A percentile compares a stretch with the other conserved stretches of the same genome.
phyloP scores from a whole-genome alignment of 2,329 filamentous ascomycete species.

The Penicillium sp. region DNA sequence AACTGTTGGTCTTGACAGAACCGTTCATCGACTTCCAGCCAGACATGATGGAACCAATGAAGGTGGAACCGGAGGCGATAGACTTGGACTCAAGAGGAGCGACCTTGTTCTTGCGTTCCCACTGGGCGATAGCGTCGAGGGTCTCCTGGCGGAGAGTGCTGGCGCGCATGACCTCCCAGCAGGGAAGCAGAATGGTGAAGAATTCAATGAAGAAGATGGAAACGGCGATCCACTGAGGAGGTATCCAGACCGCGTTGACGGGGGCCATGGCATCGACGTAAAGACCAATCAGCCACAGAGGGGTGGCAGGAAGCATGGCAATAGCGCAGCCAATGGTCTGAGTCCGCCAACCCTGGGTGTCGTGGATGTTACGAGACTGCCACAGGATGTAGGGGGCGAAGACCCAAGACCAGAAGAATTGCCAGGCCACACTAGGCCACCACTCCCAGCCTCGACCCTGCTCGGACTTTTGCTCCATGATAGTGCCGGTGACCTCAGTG shows the following conservation, averaged over 20 bases:
- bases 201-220: conserved; percentile 64
- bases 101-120: conserved; percentile 37
- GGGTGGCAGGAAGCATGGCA: conserved; percentile 58
- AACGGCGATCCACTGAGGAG: conserved; percentile 61
- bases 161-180: conserved; percentile 53
- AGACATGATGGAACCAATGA: conserved; percentile 29
- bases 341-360: conserved; percentile 65
- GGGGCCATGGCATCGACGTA: conserved; percentile 54
- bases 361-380: conserved; percentile 47
- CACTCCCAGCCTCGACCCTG: conserved; percentile 61
- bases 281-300: conserved; percentile 61
- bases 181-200: conserved; percentile 63
- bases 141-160: conserved; percentile 34
- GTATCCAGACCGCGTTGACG: conserved; percentile 56
- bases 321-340: conserved; percentile 58
- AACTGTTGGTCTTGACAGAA: conserved; percentile 19
- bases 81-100: conserved; percentile 25
- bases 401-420: conserved; percentile 23
- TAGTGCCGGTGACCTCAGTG: conserved; percentile 51
- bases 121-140: conserved; percentile 37
- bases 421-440: conserved; percentile 30
- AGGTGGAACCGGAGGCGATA: conserved; percentile 25
- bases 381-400: conserved; percentile 5
- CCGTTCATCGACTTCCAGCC: conserved; percentile 26
- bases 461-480: conserved; percentile 43